Evolutionary conservation across 2,329 filamentous ascomycete species (phyloP).

Genomic region (Aureobasidium sp.): DNA sequence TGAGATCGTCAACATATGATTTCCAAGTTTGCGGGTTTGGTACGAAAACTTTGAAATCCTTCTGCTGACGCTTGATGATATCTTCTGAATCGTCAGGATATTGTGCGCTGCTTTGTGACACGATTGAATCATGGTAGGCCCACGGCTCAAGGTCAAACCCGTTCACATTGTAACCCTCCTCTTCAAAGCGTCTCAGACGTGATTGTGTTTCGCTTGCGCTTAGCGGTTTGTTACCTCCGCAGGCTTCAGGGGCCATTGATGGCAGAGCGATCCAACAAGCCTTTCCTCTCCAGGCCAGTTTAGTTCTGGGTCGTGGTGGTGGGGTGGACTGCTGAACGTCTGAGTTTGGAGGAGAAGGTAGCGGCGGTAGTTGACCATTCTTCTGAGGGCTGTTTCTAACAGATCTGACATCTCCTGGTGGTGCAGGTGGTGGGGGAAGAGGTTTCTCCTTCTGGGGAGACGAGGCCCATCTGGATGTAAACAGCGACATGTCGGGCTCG

Average conservation of each 20-base stretch:
- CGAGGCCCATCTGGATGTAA: slow-evolving; percentile 2
- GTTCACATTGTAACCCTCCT: slow-evolving; percentile 58
- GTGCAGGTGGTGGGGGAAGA: slow-evolving; percentile 1
- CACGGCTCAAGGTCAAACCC: slow-evolving; percentile 57
- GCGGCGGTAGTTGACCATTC: not conserved
- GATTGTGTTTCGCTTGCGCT: slow-evolving; percentile 46
- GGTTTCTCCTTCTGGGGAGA: slow-evolving; percentile 8
- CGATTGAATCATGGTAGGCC: not conserved
- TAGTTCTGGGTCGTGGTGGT: slow-evolving; percentile 34
- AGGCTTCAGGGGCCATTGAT: slow-evolving; percentile 32
- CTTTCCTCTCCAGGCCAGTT: slow-evolving; percentile 37
- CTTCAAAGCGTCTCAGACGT: slow-evolving; percentile 59
- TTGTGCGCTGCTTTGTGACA: slow-evolving; percentile 55
- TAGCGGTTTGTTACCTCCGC: slow-evolving; percentile 35
- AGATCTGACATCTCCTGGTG: not conserved
- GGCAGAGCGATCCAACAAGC: slow-evolving; percentile 38
- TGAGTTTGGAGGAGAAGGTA: not conserved
- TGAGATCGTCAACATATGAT: slow-evolving; percentile 69
- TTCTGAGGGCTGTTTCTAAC: not conserved
- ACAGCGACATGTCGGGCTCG: slow-evolving; percentile 8
- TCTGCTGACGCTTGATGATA: slow-evolving; percentile 44
- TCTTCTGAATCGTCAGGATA: slow-evolving; percentile 60
- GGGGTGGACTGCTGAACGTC: slow-evolving; percentile 13
- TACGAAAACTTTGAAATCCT: slow-evolving; percentile 54
- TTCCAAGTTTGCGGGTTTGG: slow-evolving; percentile 68